A percentile compares a stretch with the other conserved stretches of the same genome.
Evolutionary conservation across 176 grass and related monocot genomes (phyloP).

Genomic region (Juncus inflexus): DNA sequence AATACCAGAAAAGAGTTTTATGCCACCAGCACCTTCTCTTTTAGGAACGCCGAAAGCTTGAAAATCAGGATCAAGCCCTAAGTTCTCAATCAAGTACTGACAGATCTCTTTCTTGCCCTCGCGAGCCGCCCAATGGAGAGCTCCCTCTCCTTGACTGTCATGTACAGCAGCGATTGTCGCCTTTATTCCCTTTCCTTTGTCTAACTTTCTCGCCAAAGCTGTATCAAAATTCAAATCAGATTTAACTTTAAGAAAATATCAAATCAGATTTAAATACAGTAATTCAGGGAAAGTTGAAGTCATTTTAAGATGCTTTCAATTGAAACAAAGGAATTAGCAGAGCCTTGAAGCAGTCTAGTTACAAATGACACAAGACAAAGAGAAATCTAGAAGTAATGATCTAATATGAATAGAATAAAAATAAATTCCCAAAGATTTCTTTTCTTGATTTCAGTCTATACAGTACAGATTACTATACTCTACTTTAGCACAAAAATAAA

Average conservation of each 20-base stretch:
- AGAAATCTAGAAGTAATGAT: no score
- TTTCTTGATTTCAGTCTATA: no score
- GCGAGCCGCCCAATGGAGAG: conserved; percentile 33
- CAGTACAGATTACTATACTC: no score
- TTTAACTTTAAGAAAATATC: not conserved
- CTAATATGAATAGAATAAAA: no score
- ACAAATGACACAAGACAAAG: no score
- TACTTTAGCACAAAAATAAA: not conserved
- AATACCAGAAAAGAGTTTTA: not conserved
- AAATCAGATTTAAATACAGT: not conserved
- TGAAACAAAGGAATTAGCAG: no score
- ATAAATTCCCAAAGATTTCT: no score
- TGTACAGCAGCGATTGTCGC: not conserved
- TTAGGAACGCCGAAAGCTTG: no score
- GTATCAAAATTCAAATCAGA: not conserved
- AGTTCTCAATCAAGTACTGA: conserved; percentile 37
- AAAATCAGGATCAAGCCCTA: conserved; percentile 14
- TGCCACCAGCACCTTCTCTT: no score
- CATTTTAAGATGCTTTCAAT: no score
- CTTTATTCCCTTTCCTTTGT: not conserved
- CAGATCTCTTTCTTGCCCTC: conserved; percentile 19
- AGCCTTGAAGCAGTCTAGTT: no score
- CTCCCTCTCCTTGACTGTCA: conserved; percentile 15
- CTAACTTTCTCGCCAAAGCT: conserved; percentile 16
- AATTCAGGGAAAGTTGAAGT: not conserved